Conservation (phyloP, 306 rosid genomes). For the Sesbania bispinosa region DNA sequence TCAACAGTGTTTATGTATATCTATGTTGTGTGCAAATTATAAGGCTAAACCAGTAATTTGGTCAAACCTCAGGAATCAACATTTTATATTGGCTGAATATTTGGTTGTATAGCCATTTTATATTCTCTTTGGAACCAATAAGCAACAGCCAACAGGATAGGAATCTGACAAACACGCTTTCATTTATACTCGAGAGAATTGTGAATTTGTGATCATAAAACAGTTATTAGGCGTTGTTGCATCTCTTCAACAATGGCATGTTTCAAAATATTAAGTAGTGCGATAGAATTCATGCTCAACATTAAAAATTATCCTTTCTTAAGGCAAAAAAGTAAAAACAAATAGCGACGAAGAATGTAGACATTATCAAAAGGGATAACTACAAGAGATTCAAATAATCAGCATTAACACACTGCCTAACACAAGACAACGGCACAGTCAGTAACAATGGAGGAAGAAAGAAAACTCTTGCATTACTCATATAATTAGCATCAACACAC, state of each 20-base stretch:
- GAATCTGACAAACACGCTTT: background rate
- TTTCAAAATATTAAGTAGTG: too few species aligned
- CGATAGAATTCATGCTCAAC: too few species aligned
- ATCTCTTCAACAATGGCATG: background rate
- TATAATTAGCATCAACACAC: conserved; percentile 10
- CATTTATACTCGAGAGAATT: background rate
- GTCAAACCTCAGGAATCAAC: too few species aligned
- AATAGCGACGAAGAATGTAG: background rate
- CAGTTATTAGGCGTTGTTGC: too few species aligned
- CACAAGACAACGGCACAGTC: too few species aligned
- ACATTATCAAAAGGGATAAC: background rate
- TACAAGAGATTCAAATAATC: background rate
- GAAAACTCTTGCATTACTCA: background rate
- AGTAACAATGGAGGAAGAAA: background rate
- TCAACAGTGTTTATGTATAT: background rate
- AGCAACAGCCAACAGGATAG: background rate
- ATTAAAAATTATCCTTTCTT: background rate
- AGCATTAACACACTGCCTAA: background rate
- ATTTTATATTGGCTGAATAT: too few species aligned
- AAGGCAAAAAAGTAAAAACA: background rate
- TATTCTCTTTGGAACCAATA: background rate
- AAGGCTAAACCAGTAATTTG: too few species aligned
- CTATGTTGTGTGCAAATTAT: background rate
- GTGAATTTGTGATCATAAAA: too few species aligned
- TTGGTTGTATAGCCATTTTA: background rate